Evolutionary conservation across 1,284 basidiomycete species (phyloP).

Genomic region (Rhodofomes roseus): DNA sequence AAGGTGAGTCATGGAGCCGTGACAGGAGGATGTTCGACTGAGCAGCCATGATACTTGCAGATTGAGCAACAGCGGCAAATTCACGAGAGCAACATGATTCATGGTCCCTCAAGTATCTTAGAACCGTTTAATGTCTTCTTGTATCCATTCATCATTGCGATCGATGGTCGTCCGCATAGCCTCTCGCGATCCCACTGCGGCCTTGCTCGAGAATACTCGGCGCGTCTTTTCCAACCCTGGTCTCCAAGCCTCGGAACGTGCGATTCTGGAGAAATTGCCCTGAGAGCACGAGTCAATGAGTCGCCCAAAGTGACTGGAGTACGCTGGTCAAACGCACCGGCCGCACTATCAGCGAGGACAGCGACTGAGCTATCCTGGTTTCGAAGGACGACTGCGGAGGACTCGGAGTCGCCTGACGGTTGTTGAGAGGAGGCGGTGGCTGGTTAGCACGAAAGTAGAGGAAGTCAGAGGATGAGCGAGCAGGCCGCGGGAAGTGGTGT

Average conservation of each 20-base stretch:
- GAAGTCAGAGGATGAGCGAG: not conserved
- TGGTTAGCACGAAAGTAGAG: no score
- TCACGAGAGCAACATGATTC: no score
- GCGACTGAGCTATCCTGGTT: conserved; percentile 61
- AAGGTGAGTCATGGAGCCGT: not conserved
- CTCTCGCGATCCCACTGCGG: conserved; percentile 84
- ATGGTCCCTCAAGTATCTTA: no score
- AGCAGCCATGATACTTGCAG: no score
- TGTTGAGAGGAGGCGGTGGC: not conserved
- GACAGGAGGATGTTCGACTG: not conserved
- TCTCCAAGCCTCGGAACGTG: conserved; percentile 83
- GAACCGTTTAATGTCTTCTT: no score
- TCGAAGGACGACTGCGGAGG: conserved; percentile 50
- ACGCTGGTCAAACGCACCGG: conserved; percentile 41
- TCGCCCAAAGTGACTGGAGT: not conserved
- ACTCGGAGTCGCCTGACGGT: conserved; percentile 18
- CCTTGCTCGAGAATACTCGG: conserved; percentile 87
- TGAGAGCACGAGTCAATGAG: conserved; percentile 21
- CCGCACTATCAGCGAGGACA: conserved; percentile 63
- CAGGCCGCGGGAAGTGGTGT: not conserved
- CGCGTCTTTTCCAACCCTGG: conserved; percentile 73
- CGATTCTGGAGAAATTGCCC: conserved; percentile 68
- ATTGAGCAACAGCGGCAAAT: no score
- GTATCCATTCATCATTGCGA: not conserved
- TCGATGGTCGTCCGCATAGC: conserved; percentile 56